Evolutionary conservation across 345 rosid genomes (phyloP), one percentile per base, ranked within the genome.

Genomic region (Triadica sebifera): DNA sequence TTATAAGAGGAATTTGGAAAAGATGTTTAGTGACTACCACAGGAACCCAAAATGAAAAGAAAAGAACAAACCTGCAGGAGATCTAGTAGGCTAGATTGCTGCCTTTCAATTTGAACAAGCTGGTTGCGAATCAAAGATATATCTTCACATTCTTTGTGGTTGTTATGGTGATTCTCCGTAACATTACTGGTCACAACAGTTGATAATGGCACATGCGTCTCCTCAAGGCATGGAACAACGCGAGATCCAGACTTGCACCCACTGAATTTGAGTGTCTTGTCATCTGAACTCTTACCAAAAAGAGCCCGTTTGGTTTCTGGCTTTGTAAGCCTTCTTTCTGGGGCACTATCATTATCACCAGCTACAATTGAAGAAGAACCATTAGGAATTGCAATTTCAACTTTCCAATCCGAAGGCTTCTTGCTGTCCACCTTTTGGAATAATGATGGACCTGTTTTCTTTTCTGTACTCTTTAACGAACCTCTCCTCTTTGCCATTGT

Each of bases 21-120:
- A 39, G 25, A 24, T 47, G 67, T 50, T 12, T 50, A 11, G 49
- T 17, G 2, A 46, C 34, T 34, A 60, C 34, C n/a, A 24, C n/a
- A n/a, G 38, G 29, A 74, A 79, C 19, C 39, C 22, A 12, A 50
- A 53, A 50, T 19, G 61, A 13, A 29, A 37, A 24, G 16, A 34
- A 41, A 49, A 67, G 64, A 72, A 88, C 85, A 79, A 80, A 89
- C 98, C 98, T 92, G 94, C 56, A 94, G 87, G n/a, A 94, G 90
- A 82, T 92, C 96, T 71, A 92, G 80, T 16, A 94, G 85, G 82
- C 84, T 89, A 17, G 98, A 88, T 83, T 94, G 98, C 79, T 92
- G 97, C 83, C 91, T 89, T 85, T 92, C 98, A 67, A 92, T 92
- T 88, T 94, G 95, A 80, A 87, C 85, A 49, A 94, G 94, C 85